Conservation (phyloP, 352 stramenopile species). For the Phytopythium vexans region DNA sequence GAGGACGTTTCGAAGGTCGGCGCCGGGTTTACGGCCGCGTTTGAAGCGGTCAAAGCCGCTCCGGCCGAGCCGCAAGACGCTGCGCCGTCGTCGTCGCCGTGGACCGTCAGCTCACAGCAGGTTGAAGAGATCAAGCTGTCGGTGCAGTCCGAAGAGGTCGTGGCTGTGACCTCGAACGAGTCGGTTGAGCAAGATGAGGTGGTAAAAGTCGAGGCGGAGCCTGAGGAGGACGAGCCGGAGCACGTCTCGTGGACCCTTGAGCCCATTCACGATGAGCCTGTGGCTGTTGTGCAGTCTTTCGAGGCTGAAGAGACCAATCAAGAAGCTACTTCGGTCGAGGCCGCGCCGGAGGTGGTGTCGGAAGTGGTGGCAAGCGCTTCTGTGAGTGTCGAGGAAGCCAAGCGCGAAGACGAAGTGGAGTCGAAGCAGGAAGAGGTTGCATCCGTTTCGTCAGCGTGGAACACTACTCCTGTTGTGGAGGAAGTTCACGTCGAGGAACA, state of each 20-base stretch:
- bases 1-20: slow-evolving; percentile 11
- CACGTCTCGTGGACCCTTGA: slow-evolving; percentile 5
- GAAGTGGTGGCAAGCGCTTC: slow-evolving; percentile 1
- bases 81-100: slow-evolving; percentile 9
- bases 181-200: slow-evolving; percentile 4
- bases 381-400: slow-evolving; percentile 10
- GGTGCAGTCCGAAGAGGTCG: slow-evolving; percentile 4
- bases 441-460: slow-evolving; percentile 29
- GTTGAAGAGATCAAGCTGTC: slow-evolving; percentile 6
- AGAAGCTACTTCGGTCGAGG: slow-evolving; percentile 5
- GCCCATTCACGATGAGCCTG: not conserved
- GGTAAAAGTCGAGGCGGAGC: slow-evolving; percentile 1
- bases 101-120: slow-evolving; percentile 5
- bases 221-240: slow-evolving; percentile 11
- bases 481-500: slow-evolving; percentile 13
- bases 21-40: slow-evolving; percentile 11
- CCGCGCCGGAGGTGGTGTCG: slow-evolving; percentile 3
- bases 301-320: slow-evolving; percentile 11
- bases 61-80: slow-evolving; percentile 8
- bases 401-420: slow-evolving; percentile 11
- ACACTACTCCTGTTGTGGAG: slow-evolving; percentile 23
- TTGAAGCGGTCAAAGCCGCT: slow-evolving; percentile 3
- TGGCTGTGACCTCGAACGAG: slow-evolving; percentile 8
- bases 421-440: slow-evolving; percentile 13
- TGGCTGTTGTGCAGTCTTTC: slow-evolving; percentile 7